Evolutionary conservation across 2,329 filamentous ascomycete species (phyloP), one percentile per base, ranked within the genome.

Genomic region (Apiospora malaysiana): DNA sequence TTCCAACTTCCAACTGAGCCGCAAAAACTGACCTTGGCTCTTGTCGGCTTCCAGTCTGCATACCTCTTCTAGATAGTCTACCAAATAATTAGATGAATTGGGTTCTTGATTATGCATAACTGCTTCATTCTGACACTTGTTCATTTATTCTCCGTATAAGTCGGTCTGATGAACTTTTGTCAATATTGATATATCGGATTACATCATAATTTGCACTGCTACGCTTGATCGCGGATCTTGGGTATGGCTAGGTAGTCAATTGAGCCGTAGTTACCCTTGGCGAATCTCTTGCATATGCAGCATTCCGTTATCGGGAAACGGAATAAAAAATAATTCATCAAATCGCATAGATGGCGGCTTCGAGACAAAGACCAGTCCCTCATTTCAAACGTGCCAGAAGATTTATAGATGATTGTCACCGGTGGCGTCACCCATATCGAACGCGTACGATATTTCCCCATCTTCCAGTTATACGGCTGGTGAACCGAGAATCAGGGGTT

Each of bases 21-120:
- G 32, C 56, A 63, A 32, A 32, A 63, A 63, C 56, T 63, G 56
- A n/a, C 56, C 37, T 16, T 63, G 56, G 23, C 56, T 63, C 56
- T 63, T 40, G 56, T n/a, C 32, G 14, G 51, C 51, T n/a, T 32
- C 32, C 32, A 3, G 9, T 21, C 37, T 21, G 18, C 32, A 40
- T 63, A 8, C 9, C 32, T 9, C 10, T 40, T 40, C 32, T 63
- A 14, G 21, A 21, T 32, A 10, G 18, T 21, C 56, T 63, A 63
- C 14, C 27, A 16, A 37, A 12, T 8, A 21, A 7, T 1, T 37
- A 63, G 4, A n/a, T 40, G 32, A 27, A 14, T 42, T 42, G 7
- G 7, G 32, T 6, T 21, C 32, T 16, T 21, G n/a, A 2, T n/a
- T 40, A 63, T 63, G 56, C 56, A 63, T 18, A 63, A n/a, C 40